Conservation (phyloP, 1,139 yeast genomes). For the Yamadazyma taylorii region DNA sequence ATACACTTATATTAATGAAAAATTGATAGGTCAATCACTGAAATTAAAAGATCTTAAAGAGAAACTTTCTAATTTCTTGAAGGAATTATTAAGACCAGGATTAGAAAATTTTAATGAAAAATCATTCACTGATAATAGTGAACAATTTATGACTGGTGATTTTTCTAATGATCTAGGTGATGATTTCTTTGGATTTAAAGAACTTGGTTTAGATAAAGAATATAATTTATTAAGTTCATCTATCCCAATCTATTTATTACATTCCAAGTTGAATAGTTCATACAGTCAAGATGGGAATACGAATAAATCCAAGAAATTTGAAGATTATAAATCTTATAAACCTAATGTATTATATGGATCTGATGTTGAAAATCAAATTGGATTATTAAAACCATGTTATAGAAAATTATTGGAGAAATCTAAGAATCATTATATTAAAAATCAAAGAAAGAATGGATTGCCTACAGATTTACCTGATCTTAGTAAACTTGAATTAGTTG, state of each 20-base stretch:
- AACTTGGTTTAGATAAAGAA: constrained; percentile 90
- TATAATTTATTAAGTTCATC: constrained; percentile 83
- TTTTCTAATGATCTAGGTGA: constrained; percentile 91
- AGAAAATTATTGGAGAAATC: constrained; percentile 52
- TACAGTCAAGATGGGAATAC: constrained; percentile 41
- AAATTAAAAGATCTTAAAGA: constrained; percentile 68
- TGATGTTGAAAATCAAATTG: constrained; percentile 55
- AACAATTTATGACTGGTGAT: constrained; percentile 91
- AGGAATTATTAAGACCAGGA: constrained; percentile 82
- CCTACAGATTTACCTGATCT: constrained; percentile 43
- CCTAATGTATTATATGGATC: constrained; percentile 49
- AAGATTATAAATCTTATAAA: constrained; percentile 57
- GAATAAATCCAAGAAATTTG: constrained; percentile 53
- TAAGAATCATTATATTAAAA: constrained; percentile 45
- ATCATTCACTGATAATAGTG: constrained; percentile 86
- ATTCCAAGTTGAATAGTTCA: constrained; percentile 68
- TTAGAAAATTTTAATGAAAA: constrained; percentile 72
- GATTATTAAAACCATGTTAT: constrained; percentile 61
- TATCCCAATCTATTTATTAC: constrained; percentile 86
- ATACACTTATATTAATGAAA: constrained; percentile 73
- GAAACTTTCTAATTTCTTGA: constrained; percentile 72
- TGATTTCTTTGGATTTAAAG: constrained; percentile 96
- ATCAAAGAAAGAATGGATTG: constrained; percentile 55
- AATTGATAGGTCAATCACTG: constrained; percentile 63
- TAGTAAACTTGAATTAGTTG: constrained; percentile 52